Conservation (phyloP, 345 rosid species). For the Arabidopsis thaliana region DNA sequence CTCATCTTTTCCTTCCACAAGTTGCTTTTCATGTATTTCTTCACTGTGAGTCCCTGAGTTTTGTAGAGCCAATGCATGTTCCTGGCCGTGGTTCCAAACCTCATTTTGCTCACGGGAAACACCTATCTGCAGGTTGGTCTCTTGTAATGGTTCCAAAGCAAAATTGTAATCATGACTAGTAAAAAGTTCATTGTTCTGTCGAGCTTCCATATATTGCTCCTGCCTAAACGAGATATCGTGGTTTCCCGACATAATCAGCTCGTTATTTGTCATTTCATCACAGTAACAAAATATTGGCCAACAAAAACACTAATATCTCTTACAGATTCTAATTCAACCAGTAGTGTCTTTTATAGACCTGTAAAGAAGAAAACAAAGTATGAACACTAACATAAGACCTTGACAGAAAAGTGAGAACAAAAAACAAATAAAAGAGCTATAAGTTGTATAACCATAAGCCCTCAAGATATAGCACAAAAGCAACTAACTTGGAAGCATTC, state of each 20-base stretch:
- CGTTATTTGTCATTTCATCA: slow-evolving; percentile 48
- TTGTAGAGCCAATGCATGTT: slow-evolving; percentile 29
- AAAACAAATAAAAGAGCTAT: not conserved
- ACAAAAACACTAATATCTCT: slow-evolving; percentile 15
- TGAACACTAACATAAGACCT: not conserved
- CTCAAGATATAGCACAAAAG: not conserved
- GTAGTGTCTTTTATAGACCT: not conserved
- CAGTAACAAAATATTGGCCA: slow-evolving; percentile 10
- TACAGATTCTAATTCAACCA: not conserved
- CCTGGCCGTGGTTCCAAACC: slow-evolving; percentile 35
- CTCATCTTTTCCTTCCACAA: slow-evolving; percentile 47
- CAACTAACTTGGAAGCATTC: slow-evolving; percentile 4
- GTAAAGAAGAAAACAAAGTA: slow-evolving; percentile 17
- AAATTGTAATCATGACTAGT: slow-evolving; percentile 36
- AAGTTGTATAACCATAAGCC: slow-evolving; percentile 8
- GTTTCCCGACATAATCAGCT: slow-evolving; percentile 41
- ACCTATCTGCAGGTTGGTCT: slow-evolving; percentile 41
- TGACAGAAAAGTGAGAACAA: not conserved
- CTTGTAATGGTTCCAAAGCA: slow-evolving; percentile 41
- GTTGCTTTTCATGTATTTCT: slow-evolving; percentile 38
- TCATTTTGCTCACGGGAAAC: slow-evolving; percentile 40
- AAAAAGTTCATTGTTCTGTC: slow-evolving; percentile 38
- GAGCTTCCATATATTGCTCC: slow-evolving; percentile 37
- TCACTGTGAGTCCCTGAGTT: slow-evolving; percentile 35
- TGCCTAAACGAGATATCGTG: slow-evolving; percentile 36